Conservation (phyloP, 2,329 filamentous ascomycete species). For the Fusarium sp. region DNA sequence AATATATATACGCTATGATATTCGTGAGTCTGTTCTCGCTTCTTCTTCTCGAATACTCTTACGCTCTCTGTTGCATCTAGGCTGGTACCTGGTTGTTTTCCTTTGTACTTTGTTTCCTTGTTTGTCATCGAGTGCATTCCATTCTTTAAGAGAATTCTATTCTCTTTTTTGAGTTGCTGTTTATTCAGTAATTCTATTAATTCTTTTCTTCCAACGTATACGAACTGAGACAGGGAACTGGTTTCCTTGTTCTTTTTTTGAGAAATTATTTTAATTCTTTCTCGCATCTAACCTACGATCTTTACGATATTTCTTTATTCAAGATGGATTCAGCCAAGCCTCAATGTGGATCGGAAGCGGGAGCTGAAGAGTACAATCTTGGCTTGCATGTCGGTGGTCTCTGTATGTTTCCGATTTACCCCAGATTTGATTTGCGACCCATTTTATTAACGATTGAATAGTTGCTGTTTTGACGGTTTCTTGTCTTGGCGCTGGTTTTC, state of each 20-base stretch:
- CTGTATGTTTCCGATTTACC: slow-evolving; percentile 39
- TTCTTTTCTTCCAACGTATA: not conserved
- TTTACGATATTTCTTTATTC: slow-evolving; percentile 2
- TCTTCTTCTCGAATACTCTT: slow-evolving; percentile 3
- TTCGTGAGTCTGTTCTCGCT: not conserved
- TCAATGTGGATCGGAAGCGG: slow-evolving; percentile 41
- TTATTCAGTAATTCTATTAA: not conserved
- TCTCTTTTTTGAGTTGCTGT: not conserved
- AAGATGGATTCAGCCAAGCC: slow-evolving; percentile 40
- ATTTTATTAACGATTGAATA: slow-evolving; percentile 7
- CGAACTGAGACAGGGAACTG: not conserved
- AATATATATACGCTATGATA: not conserved
- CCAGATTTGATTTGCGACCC: not conserved
- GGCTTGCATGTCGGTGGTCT: slow-evolving; percentile 46
- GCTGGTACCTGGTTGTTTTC: slow-evolving; percentile 28
- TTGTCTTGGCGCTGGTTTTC: slow-evolving; percentile 59
- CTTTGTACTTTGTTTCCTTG: slow-evolving; percentile 17
- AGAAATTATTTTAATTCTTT: not conserved
- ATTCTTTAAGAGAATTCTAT: not conserved
- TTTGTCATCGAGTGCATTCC: slow-evolving; percentile 8
- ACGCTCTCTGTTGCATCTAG: slow-evolving; percentile 23
- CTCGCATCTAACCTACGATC: not conserved
- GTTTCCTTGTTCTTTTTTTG: slow-evolving; percentile 1
- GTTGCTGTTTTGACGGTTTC: slow-evolving; percentile 47
- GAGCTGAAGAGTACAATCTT: slow-evolving; percentile 42